Evolutionary conservation across 1,284 basidiomycete species (phyloP).

Genomic region (Ustilago vetiveriae): DNA sequence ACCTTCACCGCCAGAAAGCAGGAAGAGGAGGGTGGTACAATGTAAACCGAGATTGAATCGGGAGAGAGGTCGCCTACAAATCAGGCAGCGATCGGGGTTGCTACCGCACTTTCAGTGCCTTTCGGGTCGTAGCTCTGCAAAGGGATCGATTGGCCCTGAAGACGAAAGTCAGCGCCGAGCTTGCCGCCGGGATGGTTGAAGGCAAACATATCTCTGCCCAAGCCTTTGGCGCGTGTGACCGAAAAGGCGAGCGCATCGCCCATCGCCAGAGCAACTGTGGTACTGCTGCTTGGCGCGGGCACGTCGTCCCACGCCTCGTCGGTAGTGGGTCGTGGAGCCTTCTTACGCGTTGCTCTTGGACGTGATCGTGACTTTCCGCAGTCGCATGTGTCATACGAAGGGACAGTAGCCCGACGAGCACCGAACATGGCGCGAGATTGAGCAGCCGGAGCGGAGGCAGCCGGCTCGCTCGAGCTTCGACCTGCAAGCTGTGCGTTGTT

Average conservation of each 20-base stretch:
- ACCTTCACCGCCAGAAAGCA: too few species aligned
- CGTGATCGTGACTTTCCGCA: constrained; percentile 6
- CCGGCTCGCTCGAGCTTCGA: constrained; percentile 10
- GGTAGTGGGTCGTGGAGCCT: constrained; percentile 20
- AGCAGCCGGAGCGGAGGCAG: not conserved
- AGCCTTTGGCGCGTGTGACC: constrained; percentile 50
- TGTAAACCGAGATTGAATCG: too few species aligned
- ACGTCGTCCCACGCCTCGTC: constrained; percentile 54
- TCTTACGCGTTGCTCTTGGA: not conserved
- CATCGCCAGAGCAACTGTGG: constrained; percentile 67
- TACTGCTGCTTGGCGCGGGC: constrained; percentile 67
- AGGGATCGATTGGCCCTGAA: constrained; percentile 26
- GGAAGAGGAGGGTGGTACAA: too few species aligned
- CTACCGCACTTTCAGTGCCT: constrained; percentile 21
- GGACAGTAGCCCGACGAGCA: constrained; percentile 8
- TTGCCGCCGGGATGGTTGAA: constrained; percentile 68
- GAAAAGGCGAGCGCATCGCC: constrained; percentile 67
- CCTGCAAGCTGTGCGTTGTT: not conserved
- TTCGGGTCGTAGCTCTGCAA: constrained; percentile 17
- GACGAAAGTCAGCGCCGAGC: constrained; percentile 54
- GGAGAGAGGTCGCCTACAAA: not conserved
- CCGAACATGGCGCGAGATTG: not conserved
- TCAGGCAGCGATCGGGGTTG: constrained; percentile 37
- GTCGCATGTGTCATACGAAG: constrained; percentile 7
- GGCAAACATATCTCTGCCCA: constrained; percentile 58